Evolutionary conservation across 192 early-diverging fungal genomes (phyloP).

Genomic region (Ambispora gerdemannii): DNA sequence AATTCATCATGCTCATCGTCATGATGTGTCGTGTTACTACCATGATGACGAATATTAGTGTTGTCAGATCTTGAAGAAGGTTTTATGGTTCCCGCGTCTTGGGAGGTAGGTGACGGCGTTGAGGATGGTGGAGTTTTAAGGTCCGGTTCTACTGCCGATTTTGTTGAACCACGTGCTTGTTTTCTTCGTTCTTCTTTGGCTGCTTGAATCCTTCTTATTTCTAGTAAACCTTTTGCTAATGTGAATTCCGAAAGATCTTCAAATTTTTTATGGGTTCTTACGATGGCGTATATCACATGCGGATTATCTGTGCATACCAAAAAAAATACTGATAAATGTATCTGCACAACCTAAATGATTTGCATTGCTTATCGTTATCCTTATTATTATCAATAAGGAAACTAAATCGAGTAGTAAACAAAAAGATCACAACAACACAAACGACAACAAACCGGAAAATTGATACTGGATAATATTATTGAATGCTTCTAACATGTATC

Average conservation of each 20-base stretch:
- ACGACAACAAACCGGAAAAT: conserved; percentile 49
- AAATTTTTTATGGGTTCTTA: conserved; percentile 70
- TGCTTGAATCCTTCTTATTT: conserved; percentile 56
- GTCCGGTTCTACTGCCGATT: conserved; percentile 13
- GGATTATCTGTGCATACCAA: conserved; percentile 58
- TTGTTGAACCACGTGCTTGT: conserved; percentile 9
- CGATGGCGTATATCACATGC: conserved; percentile 75
- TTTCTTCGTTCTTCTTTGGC: conserved; percentile 38
- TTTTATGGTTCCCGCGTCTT: not conserved
- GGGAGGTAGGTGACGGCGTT: not conserved
- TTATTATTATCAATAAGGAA: no score
- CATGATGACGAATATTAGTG: conserved; percentile 22
- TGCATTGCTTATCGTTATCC: no score
- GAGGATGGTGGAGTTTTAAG: not conserved
- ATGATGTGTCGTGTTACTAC: conserved; percentile 1
- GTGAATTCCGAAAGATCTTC: conserved; percentile 65
- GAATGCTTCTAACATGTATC: conserved; percentile 76
- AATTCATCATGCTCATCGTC: conserved; percentile 1
- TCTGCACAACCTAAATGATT: no score
- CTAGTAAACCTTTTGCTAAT: conserved; percentile 58
- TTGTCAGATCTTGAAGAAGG: not conserved
- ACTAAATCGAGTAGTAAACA: no score
- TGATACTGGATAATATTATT: conserved; percentile 87
- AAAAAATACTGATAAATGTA: not conserved
- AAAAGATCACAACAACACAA: no score